Evolutionary conservation across 2,329 filamentous ascomycete genomes (phyloP).

Genomic region (Pochonia chlamydosporia): DNA sequence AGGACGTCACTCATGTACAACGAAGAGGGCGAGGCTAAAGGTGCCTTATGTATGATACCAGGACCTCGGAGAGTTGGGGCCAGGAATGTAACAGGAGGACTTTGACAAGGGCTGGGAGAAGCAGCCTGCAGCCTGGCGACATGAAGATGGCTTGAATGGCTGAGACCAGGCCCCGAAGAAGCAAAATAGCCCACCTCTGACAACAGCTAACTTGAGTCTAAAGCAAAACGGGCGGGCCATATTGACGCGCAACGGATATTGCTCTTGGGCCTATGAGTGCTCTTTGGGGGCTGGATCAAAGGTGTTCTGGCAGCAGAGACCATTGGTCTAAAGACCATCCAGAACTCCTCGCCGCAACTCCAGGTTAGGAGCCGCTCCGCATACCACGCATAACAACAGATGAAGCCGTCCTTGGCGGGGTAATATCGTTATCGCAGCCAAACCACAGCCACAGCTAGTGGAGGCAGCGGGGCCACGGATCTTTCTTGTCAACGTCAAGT

Average conservation of each 20-base stretch:
- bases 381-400: neutral
- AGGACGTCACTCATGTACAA: neutral
- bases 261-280: neutral
- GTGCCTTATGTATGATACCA: neutral
- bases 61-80: neutral
- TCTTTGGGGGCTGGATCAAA: neutral
- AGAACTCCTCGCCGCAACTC: neutral
- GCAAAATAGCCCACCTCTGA: neutral
- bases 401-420: neutral
- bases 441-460: neutral
- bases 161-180: neutral
- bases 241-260: neutral
- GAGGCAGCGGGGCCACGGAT: neutral
- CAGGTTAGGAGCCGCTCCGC: too few species aligned
- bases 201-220: neutral
- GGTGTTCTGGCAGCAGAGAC: neutral
- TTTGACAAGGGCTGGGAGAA: neutral
- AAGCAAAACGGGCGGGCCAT: neutral
- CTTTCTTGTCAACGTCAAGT: too few species aligned
- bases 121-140: neutral
- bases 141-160: neutral
- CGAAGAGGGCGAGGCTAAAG: neutral
- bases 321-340: neutral
- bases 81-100: neutral
- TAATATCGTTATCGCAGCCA: neutral